phyloP scores from a whole-genome alignment of 2,329 filamentous ascomycete genomes.

The Penicillium paneum region DNA sequence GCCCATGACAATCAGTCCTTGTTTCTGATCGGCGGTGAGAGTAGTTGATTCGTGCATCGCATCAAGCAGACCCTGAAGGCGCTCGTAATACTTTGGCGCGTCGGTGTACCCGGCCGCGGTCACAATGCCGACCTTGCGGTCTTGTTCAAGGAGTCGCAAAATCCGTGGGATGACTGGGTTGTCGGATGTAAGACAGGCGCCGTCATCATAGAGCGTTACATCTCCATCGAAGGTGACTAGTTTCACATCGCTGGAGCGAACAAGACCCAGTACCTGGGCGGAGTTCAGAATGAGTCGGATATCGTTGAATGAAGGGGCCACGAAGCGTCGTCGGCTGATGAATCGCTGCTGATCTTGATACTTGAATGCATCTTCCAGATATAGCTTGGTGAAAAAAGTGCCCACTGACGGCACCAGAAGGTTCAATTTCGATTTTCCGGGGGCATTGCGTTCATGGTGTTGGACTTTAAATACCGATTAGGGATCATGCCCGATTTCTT shows the following conservation, averaged over 20 bases:
- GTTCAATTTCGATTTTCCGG: constrained; percentile 81
- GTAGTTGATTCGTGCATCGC: constrained; percentile 63
- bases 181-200: constrained; percentile 68
- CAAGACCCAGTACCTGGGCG: constrained; percentile 89
- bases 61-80: constrained; percentile 82
- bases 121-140: constrained; percentile 88
- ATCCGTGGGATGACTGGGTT: constrained; percentile 73
- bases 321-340: constrained; percentile 88
- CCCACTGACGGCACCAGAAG: constrained; percentile 87
- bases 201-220: constrained; percentile 92
- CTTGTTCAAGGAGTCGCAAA: constrained; percentile 68
- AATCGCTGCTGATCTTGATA: constrained; percentile 82
- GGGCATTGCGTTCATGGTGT: constrained; percentile 67
- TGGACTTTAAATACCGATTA: constrained; percentile 52
- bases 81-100: constrained; percentile 77
- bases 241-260: constrained; percentile 67
- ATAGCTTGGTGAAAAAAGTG: constrained; percentile 87
- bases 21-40: constrained; percentile 65
- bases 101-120: constrained; percentile 95
- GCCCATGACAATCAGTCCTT: constrained; percentile 85
- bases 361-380: constrained; percentile 83
- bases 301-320: constrained; percentile 96
- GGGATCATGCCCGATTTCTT: background rate
- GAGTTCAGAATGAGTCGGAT: constrained; percentile 90
- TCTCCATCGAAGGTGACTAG: constrained; percentile 97